Conservation (phyloP, 1,284 basidiomycete genomes). For the Waitea zeae region DNA sequence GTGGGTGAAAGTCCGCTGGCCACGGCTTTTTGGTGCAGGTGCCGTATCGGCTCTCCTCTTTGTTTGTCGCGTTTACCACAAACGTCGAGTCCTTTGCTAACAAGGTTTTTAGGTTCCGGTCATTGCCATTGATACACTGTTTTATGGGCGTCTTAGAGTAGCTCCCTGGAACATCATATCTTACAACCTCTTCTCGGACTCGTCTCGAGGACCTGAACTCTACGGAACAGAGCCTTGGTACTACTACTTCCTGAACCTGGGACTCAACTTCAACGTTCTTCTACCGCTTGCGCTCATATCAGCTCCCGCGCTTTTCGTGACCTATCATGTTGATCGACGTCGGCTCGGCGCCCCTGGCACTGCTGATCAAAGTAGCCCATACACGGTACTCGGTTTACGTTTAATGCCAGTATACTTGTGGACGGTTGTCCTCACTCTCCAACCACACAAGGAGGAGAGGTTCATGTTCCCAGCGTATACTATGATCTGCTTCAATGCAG, state of each 20-base stretch:
- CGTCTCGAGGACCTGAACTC: slow-evolving; percentile 70
- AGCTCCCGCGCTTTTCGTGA: slow-evolving; percentile 66
- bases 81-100: background rate
- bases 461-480: slow-evolving; percentile 97
- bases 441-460: slow-evolving; percentile 94
- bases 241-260: slow-evolving; percentile 76
- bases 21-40: slow-evolving; percentile 40
- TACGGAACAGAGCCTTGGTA: slow-evolving; percentile 85
- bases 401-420: slow-evolving; percentile 83
- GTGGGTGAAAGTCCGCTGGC: slow-evolving; percentile 50
- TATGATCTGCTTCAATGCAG: slow-evolving; percentile 87
- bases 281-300: slow-evolving; percentile 67
- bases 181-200: slow-evolving; percentile 83
- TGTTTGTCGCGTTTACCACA: slow-evolving; percentile 27
- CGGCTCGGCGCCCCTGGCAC: slow-evolving; percentile 45
- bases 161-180: slow-evolving; percentile 88
- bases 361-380: slow-evolving; percentile 48
- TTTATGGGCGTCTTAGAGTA: slow-evolving; percentile 67
- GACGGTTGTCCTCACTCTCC: slow-evolving; percentile 61
- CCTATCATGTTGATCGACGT: slow-evolving; percentile 58
- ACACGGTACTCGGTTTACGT: slow-evolving; percentile 56
- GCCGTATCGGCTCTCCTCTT: slow-evolving; percentile 43
- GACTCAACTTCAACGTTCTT: slow-evolving; percentile 88
- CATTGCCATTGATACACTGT: slow-evolving; percentile 67
- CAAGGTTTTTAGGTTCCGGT: slow-evolving; percentile 48